Conservation (phyloP, 176 grass and related monocot species). For the Aegilops longissima region DNA sequence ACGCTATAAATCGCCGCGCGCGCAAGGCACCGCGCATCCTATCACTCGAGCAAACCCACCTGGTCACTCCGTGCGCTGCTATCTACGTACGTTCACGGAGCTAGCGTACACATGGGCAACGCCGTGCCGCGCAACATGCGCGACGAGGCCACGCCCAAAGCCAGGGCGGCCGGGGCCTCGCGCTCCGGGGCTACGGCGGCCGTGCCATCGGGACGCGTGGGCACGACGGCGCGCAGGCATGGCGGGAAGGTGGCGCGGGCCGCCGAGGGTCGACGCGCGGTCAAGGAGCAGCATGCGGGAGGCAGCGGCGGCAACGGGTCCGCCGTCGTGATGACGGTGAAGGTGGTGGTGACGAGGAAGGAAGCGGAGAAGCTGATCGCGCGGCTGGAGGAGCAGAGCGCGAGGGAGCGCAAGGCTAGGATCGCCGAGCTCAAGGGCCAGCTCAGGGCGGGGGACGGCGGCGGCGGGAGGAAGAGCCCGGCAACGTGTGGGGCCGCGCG, state of each 20-base stretch:
- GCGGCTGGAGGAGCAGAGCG: slow-evolving; percentile 24
- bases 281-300: background rate
- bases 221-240: background rate
- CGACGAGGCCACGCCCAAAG: background rate
- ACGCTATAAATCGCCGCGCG: background rate
- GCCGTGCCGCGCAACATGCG: background rate
- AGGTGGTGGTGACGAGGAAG: slow-evolving; percentile 52
- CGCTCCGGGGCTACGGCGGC: background rate
- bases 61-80: background rate
- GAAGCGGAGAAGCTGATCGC: slow-evolving; percentile 54
- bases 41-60: background rate
- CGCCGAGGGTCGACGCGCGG: background rate
- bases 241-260: background rate
- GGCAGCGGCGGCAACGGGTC: background rate
- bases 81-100: background rate
- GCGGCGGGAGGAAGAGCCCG: background rate
- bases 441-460: background rate
- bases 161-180: background rate
- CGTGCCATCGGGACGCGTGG: background rate
- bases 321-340: slow-evolving; percentile 26
- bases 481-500: slow-evolving; percentile 9
- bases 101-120: slow-evolving; percentile 39
- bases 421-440: slow-evolving; percentile 24
- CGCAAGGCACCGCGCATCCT: background rate
- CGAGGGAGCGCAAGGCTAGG: slow-evolving; percentile 28